Conservation (phyloP, 1,284 basidiomycete genomes). For the Wolfiporia cocos region DNA sequence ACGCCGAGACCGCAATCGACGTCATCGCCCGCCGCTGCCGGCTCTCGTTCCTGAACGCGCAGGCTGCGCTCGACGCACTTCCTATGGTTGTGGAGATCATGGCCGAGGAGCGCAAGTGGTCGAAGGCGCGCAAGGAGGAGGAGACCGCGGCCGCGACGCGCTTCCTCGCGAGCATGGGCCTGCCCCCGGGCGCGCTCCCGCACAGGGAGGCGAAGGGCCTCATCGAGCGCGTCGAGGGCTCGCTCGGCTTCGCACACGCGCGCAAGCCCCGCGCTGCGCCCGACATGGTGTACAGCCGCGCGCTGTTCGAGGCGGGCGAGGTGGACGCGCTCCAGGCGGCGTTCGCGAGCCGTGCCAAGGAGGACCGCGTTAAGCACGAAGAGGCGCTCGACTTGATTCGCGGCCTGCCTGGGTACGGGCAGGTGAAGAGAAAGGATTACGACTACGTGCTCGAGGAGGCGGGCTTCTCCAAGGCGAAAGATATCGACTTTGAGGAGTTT, state of each 20-base stretch:
- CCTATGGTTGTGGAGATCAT: slow-evolving; percentile 91
- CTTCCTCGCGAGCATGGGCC: slow-evolving; percentile 77
- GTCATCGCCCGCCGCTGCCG: slow-evolving; percentile 90
- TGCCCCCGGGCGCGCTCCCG: slow-evolving; percentile 37
- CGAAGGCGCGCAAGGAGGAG: slow-evolving; percentile 42
- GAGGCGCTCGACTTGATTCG: slow-evolving; percentile 39
- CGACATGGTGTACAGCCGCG: slow-evolving; percentile 42
- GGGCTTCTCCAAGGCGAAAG: slow-evolving; percentile 49
- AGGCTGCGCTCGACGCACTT: slow-evolving; percentile 80
- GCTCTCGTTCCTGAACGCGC: slow-evolving; percentile 90
- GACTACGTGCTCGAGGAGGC: slow-evolving; percentile 74
- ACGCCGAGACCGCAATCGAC: slow-evolving; percentile 87
- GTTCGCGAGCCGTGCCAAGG: slow-evolving; percentile 40
- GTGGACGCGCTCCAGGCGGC: slow-evolving; percentile 51
- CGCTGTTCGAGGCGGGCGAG: slow-evolving; percentile 67
- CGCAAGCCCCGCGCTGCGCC: slow-evolving; percentile 19
- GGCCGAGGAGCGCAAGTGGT: slow-evolving; percentile 84
- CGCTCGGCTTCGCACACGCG: slow-evolving; percentile 28
- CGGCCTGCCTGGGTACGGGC: slow-evolving; percentile 47
- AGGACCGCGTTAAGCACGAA: slow-evolving; percentile 28
- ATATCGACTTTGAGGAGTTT: slow-evolving; percentile 74
- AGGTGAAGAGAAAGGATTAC: slow-evolving; percentile 49
- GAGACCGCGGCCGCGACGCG: slow-evolving; percentile 59
- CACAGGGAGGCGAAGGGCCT: slow-evolving; percentile 24
- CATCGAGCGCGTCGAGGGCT: slow-evolving; percentile 30